Percentiles rank a stretch among this genome's conserved stretches.
Evolutionary conservation across 129 eudicot species (phyloP).

Genomic region (Flaveria ramosissima): DNA sequence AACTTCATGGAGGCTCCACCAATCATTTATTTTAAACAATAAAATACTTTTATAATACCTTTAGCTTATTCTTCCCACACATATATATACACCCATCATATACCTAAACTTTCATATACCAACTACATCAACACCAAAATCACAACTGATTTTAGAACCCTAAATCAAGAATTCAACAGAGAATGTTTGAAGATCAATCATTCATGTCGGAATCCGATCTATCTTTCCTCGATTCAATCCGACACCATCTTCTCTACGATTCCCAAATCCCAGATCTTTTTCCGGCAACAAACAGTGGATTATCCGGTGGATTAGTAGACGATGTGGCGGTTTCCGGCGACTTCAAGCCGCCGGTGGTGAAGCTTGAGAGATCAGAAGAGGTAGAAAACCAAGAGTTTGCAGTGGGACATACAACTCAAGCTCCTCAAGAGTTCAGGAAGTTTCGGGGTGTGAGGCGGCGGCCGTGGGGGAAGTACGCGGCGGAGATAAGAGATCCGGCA

Average conservation of each 20-base stretch:
- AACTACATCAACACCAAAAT: conserved; percentile 26
- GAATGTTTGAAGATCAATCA: conserved; percentile 31
- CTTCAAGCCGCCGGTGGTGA: conserved; percentile 4
- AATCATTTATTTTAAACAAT: not conserved
- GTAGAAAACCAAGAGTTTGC: not conserved
- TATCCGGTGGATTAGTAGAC: not conserved
- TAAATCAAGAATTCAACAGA: not conserved
- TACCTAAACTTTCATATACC: conserved; percentile 1
- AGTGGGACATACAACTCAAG: not conserved
- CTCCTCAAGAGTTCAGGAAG: conserved; percentile 37
- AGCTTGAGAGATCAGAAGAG: not conserved
- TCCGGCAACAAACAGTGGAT: conserved; percentile 16
- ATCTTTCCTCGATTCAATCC: conserved; percentile 44
- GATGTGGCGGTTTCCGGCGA: not conserved
- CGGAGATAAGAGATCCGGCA: conserved; percentile 50
- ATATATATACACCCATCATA: conserved; percentile 31
- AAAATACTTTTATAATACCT: too few species aligned
- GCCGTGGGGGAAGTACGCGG: conserved; percentile 57
- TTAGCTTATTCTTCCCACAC: not conserved
- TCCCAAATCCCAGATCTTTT: conserved; percentile 36
- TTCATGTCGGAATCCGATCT: conserved; percentile 46
- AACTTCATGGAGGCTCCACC: not conserved
- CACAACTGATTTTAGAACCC: conserved; percentile 11
- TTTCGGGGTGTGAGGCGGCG: conserved; percentile 45
- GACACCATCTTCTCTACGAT: conserved; percentile 40